Evolutionary conservation across 257 asterid species (phyloP).

Genomic region (Pogostemon cablin): DNA sequence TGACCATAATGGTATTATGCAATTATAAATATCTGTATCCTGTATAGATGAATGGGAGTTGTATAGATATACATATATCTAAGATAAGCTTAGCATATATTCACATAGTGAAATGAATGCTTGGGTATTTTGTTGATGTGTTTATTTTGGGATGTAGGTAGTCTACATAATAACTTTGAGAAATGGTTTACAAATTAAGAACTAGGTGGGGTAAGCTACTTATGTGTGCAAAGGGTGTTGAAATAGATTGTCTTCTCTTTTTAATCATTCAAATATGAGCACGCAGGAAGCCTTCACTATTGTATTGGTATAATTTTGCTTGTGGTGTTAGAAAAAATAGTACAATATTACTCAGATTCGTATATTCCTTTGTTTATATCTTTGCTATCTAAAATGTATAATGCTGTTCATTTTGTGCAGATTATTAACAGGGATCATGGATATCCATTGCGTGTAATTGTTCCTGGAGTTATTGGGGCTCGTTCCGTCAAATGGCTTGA

Average conservation of each 20-base stretch:
- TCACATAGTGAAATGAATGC: neutral
- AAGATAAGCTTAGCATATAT: neutral
- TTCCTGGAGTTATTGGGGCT: constrained; percentile 99
- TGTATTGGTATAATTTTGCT: constrained; percentile 9
- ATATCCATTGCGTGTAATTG: constrained; percentile 93
- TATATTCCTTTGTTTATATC: constrained; percentile 7
- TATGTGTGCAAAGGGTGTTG: neutral
- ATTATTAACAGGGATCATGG: constrained; percentile 97
- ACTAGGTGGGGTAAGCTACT: neutral
- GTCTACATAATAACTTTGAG: neutral
- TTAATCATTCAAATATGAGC: constrained; percentile 5
- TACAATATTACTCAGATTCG: neutral
- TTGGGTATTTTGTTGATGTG: neutral
- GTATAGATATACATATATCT: too few relatives aligned
- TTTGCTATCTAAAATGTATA: constrained; percentile 12
- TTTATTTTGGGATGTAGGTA: neutral
- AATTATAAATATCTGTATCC: too few relatives aligned
- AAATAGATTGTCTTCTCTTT: neutral
- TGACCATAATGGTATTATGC: too few relatives aligned
- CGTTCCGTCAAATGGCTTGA: constrained; percentile 99
- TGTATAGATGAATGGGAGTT: too few relatives aligned
- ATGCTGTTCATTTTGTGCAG: constrained; percentile 42
- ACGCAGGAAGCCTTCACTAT: neutral
- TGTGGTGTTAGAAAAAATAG: neutral
- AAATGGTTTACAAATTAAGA: neutral